Evolutionary conservation across 208 protist genomes (phyloP).

Genomic region (Trypanosoma mega): DNA sequence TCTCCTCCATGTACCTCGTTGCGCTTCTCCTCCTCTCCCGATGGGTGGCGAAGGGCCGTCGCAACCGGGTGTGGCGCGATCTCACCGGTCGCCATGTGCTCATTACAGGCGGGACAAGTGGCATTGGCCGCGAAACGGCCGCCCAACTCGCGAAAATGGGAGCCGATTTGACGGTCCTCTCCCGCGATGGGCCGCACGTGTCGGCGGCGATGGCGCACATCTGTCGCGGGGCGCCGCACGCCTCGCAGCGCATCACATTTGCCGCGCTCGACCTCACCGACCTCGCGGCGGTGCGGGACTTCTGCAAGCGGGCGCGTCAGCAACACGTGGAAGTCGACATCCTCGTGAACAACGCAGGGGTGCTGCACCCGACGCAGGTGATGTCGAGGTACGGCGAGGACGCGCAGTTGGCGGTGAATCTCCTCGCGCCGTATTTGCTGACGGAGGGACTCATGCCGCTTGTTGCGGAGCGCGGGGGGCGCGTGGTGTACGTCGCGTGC

Average conservation of each 20-base stretch:
- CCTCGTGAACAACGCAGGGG: conserved; percentile 71
- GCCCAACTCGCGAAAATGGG: conserved; percentile 66
- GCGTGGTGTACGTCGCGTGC: conserved; percentile 77
- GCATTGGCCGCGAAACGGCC: conserved; percentile 69
- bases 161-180: conserved; percentile 60
- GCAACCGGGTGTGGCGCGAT: conserved; percentile 39
- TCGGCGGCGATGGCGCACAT: conserved; percentile 39
- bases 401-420: conserved; percentile 73
- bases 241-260: conserved; percentile 39
- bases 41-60: conserved; percentile 38
- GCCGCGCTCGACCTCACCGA: conserved; percentile 64
- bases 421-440: conserved; percentile 69
- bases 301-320: conserved; percentile 53
- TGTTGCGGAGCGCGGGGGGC: conserved; percentile 51
- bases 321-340: conserved; percentile 43
- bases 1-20: conserved; percentile 45
- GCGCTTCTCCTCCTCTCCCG: conserved; percentile 37
- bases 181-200: conserved; percentile 41
- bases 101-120: conserved; percentile 73
- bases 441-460: conserved; percentile 80
- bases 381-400: conserved; percentile 77
- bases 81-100: conserved; percentile 55
- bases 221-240: conserved; percentile 1
- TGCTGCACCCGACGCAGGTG: conserved; percentile 52
- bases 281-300: conserved; percentile 75